A percentile compares a stretch with the other conserved stretches of the same genome.
These are phyloP conservation scores for Phytopythium vexans DNA, from an alignment of 352 stramenopile genomes.

Conservation along the genomic window DNA sequence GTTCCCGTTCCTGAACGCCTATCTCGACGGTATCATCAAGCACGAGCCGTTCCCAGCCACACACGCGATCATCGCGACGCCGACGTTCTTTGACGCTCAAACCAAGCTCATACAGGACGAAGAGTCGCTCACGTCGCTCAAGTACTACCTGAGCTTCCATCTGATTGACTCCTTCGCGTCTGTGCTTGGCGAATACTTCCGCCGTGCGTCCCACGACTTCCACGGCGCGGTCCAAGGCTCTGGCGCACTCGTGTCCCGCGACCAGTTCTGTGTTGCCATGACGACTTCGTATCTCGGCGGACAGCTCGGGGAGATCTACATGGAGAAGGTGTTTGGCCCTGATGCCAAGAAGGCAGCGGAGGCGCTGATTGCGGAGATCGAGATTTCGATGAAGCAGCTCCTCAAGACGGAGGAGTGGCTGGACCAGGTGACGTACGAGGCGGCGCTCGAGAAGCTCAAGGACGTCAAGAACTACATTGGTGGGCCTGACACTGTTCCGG, in stretches of 20 bases:
- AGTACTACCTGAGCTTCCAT: conserved; percentile 66
- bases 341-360: conserved; percentile 71
- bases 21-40: conserved; percentile 44
- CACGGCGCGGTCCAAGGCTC: conserved; percentile 35
- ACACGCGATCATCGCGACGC: conserved; percentile 44
- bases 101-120: conserved; percentile 36
- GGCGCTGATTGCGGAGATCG: conserved; percentile 83
- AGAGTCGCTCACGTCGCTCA: conserved; percentile 32
- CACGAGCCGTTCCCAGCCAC: conserved; percentile 28
- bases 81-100: conserved; percentile 45
- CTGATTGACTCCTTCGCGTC: conserved; percentile 43
- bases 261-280: conserved; percentile 60
- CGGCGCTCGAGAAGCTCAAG: conserved; percentile 86
- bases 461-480: conserved; percentile 84
- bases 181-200: conserved; percentile 52
- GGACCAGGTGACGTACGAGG: conserved; percentile 72
- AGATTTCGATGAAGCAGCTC: conserved; percentile 71
- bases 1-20: conserved; percentile 52
- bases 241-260: conserved; percentile 22
- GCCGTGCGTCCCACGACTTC: conserved; percentile 44
- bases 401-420: conserved; percentile 88
- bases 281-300: conserved; percentile 84
- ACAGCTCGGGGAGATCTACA: conserved; percentile 88
- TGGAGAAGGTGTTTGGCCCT: conserved; percentile 83
- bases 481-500: conserved; percentile 36